These are phyloP conservation scores for Rhinocladiella mackenziei DNA, from an alignment of 2,329 filamentous ascomycete genomes.

Conservation along the genomic window DNA sequence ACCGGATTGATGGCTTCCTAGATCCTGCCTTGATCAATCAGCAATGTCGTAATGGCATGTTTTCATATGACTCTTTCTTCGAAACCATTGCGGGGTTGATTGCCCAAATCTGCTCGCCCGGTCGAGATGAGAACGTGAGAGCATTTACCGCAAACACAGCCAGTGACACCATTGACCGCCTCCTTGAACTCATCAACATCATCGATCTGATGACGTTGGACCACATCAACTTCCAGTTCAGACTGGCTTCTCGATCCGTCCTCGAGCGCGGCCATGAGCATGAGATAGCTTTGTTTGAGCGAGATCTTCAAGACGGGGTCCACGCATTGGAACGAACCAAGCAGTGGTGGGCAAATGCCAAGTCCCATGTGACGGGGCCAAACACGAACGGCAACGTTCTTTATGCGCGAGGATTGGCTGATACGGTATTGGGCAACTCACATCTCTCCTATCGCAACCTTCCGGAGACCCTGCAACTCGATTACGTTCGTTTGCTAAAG, in stretches of 20 bases:
- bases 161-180: constrained; percentile 58
- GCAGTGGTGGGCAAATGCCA: constrained; percentile 35
- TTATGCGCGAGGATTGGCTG: constrained; percentile 58
- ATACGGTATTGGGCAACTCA: constrained; percentile 53
- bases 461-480: constrained; percentile 59
- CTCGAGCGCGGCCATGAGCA: constrained; percentile 60
- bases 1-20: constrained; percentile 57
- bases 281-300: constrained; percentile 56
- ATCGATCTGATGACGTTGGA: constrained; percentile 61
- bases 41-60: constrained; percentile 57
- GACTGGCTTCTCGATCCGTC: constrained; percentile 56
- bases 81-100: constrained; percentile 59
- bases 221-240: constrained; percentile 63
- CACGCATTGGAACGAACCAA: constrained; percentile 52
- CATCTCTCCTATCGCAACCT: constrained; percentile 50
- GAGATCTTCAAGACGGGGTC: constrained; percentile 50
- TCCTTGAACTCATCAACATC: constrained; percentile 59
- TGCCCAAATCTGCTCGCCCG: constrained; percentile 62
- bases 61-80: constrained; percentile 61
- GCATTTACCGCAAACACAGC: constrained; percentile 49
- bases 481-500: constrained; percentile 50
- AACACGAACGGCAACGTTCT: constrained; percentile 34
- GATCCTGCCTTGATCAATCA: constrained; percentile 56
- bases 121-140: constrained; percentile 58
- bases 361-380: constrained; percentile 1